These are phyloP conservation scores for Larix kaempferi DNA, from an alignment of 75 land plant genomes.

Conservation along the genomic window DNA sequence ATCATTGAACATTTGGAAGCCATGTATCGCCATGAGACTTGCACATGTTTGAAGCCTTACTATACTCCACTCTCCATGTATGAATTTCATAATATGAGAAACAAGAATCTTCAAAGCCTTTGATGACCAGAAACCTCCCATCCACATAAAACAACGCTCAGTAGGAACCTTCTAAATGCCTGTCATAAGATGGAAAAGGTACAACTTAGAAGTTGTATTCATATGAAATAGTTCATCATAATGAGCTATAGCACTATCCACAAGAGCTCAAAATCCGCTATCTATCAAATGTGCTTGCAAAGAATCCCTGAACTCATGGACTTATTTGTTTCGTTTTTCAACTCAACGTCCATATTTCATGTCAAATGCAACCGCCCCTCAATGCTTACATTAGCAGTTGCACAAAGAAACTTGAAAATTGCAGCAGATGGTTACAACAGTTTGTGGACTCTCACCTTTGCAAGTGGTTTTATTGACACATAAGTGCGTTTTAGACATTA, in stretches of 20 bases:
- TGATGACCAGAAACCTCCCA: constrained; percentile 73
- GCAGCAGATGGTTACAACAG: too few relatives aligned
- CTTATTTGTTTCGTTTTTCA: constrained; percentile 50
- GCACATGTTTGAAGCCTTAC: too few relatives aligned
- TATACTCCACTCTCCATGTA: too few relatives aligned
- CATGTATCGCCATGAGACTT: too few relatives aligned
- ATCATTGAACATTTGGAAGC: too few relatives aligned
- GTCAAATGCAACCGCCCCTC: constrained; percentile 67
- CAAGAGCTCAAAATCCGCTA: constrained; percentile 42
- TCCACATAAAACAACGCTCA: constrained; percentile 70
- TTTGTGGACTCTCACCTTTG: too few relatives aligned
- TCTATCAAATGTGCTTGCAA: constrained; percentile 45
- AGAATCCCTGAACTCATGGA: constrained; percentile 43
- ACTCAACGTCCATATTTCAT: constrained; percentile 72
- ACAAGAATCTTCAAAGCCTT: constrained; percentile 70
- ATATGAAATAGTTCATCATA: constrained; percentile 60
- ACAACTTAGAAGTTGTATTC: constrained; percentile 59
- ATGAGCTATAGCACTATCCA: constrained; percentile 46
- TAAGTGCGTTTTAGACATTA: too few relatives aligned
- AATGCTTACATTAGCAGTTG: too few relatives aligned
- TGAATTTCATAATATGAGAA: too few relatives aligned
- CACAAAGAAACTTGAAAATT: too few relatives aligned
- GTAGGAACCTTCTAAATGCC: constrained; percentile 75
- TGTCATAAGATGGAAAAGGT: constrained; percentile 66
- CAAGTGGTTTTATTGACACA: too few relatives aligned